These are phyloP conservation scores for Flaveria bidentis DNA, from an alignment of 129 eudicot genomes.

Conservation along the genomic window DNA sequence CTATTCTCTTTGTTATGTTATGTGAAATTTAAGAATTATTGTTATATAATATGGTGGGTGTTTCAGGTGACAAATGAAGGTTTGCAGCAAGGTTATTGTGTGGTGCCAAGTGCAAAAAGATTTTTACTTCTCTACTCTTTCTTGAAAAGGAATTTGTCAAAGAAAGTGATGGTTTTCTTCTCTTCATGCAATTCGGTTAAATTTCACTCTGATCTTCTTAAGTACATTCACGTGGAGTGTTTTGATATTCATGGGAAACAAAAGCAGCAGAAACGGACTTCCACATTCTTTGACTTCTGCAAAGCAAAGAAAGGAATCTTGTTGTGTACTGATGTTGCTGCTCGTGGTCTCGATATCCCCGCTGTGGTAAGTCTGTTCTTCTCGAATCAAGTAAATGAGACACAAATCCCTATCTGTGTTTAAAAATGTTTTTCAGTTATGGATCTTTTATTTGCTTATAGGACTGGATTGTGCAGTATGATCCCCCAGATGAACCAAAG, in stretches of 20 bases:
- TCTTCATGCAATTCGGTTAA: slow-evolving; percentile 87
- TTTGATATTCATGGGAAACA: slow-evolving; percentile 81
- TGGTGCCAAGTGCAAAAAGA: slow-evolving; percentile 77
- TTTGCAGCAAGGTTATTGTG: slow-evolving; percentile 85
- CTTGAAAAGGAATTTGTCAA: slow-evolving; percentile 64
- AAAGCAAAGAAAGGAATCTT: slow-evolving; percentile 81
- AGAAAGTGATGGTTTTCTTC: slow-evolving; percentile 96
- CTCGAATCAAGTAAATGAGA: neutral
- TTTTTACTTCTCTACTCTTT: slow-evolving; percentile 76
- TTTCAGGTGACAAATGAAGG: slow-evolving; percentile 85
- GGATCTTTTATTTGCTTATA: slow-evolving; percentile 27
- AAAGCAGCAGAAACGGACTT: slow-evolving; percentile 75
- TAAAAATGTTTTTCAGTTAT: neutral
- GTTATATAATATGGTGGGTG: slow-evolving; percentile 8
- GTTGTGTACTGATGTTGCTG: slow-evolving; percentile 93
- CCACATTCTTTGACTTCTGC: slow-evolving; percentile 74
- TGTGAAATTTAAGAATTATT: neutral
- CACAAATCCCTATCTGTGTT: neutral
- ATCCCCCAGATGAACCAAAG: slow-evolving; percentile 98
- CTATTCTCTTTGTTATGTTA: neutral
- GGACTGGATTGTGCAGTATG: slow-evolving; percentile 98
- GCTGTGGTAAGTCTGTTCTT: slow-evolving; percentile 61
- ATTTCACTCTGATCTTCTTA: slow-evolving; percentile 73
- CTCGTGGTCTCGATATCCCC: slow-evolving; percentile 97
- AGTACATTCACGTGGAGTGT: slow-evolving; percentile 61